Percentiles rank a stretch among this genome's conserved stretches.
Conservation (phyloP, 192 early-diverging fungal species). For the Chytriomyces sp. region DNA sequence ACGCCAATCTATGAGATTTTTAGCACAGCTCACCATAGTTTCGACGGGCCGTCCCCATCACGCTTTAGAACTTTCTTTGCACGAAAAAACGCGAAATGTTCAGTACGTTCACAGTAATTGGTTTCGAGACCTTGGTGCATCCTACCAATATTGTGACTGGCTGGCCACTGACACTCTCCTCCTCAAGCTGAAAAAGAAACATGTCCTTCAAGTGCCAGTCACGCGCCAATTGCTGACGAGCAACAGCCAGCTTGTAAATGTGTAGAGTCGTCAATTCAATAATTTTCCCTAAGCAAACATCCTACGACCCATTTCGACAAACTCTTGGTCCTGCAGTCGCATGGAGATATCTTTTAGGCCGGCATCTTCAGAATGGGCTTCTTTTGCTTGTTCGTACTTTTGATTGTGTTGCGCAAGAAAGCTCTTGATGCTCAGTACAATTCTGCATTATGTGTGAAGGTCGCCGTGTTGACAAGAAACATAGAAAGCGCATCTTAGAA, state of each 20-base stretch:
- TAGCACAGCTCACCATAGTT: not conserved
- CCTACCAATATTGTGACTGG: not conserved
- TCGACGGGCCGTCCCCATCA: not conserved
- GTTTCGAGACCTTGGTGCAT: not conserved
- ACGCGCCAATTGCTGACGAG: not conserved
- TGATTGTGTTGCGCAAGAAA: not conserved
- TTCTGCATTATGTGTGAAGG: too few relatives aligned
- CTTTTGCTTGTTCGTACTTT: not conserved
- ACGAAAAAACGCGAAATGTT: not conserved
- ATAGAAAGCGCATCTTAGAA: too few relatives aligned
- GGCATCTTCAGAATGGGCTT: not conserved
- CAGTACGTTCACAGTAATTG: not conserved
- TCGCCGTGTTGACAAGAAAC: too few relatives aligned
- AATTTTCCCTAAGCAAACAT: not conserved
- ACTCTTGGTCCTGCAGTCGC: not conserved
- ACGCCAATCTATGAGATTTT: too few relatives aligned
- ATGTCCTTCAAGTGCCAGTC: not conserved
- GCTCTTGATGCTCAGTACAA: not conserved
- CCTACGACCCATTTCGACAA: not conserved
- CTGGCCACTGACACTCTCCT: not conserved
- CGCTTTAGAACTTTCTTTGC: not conserved
- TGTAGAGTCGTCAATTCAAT: not conserved
- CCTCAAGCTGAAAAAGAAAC: not conserved
- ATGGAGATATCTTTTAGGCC: not conserved
- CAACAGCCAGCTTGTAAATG: not conserved